Percentiles rank a stretch among this genome's conserved stretches.
phyloP scores from a whole-genome alignment of 306 rosid species.

The Cyclanthera cordifolia region DNA sequence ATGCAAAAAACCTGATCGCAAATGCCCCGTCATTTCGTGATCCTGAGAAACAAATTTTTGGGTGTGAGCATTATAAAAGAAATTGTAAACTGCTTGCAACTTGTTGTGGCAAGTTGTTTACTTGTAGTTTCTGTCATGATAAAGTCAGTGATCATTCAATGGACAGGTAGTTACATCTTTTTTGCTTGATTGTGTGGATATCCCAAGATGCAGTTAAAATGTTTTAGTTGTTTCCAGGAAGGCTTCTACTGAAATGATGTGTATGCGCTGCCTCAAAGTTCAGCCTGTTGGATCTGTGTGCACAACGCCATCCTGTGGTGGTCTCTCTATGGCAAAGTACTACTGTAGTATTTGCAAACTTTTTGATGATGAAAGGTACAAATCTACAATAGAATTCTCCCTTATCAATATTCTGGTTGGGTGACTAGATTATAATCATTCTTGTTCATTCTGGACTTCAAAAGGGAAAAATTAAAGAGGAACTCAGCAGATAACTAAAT shows the following conservation, averaged over 20 bases:
- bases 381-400: constrained; percentile 2
- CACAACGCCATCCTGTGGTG: constrained; percentile 69
- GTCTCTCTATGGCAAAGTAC: constrained; percentile 71
- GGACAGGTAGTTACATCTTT: constrained; percentile 57
- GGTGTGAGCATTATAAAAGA: constrained; percentile 97
- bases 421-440: background rate
- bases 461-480: constrained; percentile 1
- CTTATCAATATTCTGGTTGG: background rate
- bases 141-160: constrained; percentile 93
- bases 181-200: constrained; percentile 16
- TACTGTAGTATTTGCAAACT: constrained; percentile 85
- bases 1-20: constrained; percentile 49
- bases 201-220: constrained; percentile 18
- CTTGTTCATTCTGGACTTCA: background rate
- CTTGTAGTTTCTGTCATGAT: constrained; percentile 97
- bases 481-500: background rate
- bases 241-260: constrained; percentile 85
- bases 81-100: constrained; percentile 92
- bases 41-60: constrained; percentile 53
- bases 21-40: constrained; percentile 52
- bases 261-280: constrained; percentile 69
- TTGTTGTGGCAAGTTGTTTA: constrained; percentile 83
- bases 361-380: constrained; percentile 90
- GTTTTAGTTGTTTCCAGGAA: constrained; percentile 45
- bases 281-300: constrained; percentile 82